These are phyloP conservation scores for Exidia glandulosa DNA, from an alignment of 768 basidiomycete species.

Conservation along the genomic window DNA sequence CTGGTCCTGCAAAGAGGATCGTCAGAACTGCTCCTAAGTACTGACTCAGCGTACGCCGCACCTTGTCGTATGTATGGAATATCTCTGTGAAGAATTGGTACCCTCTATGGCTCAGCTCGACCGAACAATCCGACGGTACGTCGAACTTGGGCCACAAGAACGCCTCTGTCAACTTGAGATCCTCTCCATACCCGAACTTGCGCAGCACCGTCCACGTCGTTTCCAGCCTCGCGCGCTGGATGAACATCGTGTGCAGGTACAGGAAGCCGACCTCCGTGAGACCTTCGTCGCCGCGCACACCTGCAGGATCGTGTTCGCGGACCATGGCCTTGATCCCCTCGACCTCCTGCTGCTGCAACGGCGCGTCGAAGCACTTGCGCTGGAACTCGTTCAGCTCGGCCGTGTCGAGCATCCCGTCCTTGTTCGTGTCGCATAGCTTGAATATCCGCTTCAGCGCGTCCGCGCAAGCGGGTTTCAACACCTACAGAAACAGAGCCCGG, in stretches of 20 bases:
- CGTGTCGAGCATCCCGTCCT: constrained; percentile 84
- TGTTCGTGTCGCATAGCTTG: constrained; percentile 89
- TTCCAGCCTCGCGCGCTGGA: constrained; percentile 88
- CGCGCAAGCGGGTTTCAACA: constrained; percentile 84
- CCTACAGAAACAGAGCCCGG: too few relatives aligned
- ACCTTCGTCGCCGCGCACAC: constrained; percentile 65
- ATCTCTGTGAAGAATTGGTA: constrained; percentile 97
- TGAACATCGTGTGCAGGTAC: constrained; percentile 92
- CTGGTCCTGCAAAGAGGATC: constrained; percentile 54
- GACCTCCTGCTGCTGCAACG: constrained; percentile 83
- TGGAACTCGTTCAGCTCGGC: constrained; percentile 95
- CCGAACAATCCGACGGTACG: constrained; percentile 86
- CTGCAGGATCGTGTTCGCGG: constrained; percentile 60
- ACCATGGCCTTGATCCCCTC: constrained; percentile 96
- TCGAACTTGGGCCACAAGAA: constrained; percentile 94
- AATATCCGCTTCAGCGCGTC: constrained; percentile 88
- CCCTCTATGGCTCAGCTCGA: constrained; percentile 86
- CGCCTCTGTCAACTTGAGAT: constrained; percentile 75
- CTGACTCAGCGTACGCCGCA: constrained; percentile 16
- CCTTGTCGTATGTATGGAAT: constrained; percentile 93
- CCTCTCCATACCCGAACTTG: constrained; percentile 94
- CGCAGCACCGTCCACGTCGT: constrained; percentile 97
- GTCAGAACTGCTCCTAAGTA: constrained; percentile 4
- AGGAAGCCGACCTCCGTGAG: constrained; percentile 90
- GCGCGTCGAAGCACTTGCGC: constrained; percentile 93